Evolutionary conservation across 805 yeast species (phyloP), one percentile per base, ranked within the genome.

Genomic region (Zygotorulaspora danielsina): DNA sequence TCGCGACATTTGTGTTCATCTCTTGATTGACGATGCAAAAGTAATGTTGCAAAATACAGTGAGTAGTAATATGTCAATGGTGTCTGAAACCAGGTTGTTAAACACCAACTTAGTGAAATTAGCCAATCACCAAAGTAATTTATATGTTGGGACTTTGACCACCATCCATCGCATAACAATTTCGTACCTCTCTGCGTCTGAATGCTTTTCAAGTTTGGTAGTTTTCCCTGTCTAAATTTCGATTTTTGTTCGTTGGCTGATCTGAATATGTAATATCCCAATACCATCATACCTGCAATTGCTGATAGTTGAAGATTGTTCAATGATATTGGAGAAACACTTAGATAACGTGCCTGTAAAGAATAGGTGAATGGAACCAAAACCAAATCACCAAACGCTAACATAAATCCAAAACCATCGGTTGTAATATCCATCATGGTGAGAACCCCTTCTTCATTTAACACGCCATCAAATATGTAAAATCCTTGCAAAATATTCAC

Each of bases 331-430:
- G 79, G 78, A 45, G 78, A 76, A 31, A 79, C 71, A 5, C 88
- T 75, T 47, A 90, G 66, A 59, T 79, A 93, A 45, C 97, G 74
- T 2, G 95, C 73, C 59, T 93, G 98, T 43, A 93, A 61, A 7
- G 88, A 74, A 61, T 93, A 93, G 1, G 95, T 75, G 70, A 90
- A 90, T 21, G 98, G 98, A 16, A 93, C 87, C 69, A 93, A 74
- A 2, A 93, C 79, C 53, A 93, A 71, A 59, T 93, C 98, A 19
- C 98, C 98, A 67, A 90, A 89, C 3, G 88, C 79, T 38, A 93
- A 70, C 98, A 93, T 93, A 65, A 81, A 89, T 1, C 98, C 98
- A 60, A 93, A 87, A 0, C 98, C 98, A 65, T 93, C 98, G 8
- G 96, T 85, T 5, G 94, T 84, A 35, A 89, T 79, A 62, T 93